phyloP scores from a whole-genome alignment of 1,284 basidiomycete species.

The Boletus smithii region DNA sequence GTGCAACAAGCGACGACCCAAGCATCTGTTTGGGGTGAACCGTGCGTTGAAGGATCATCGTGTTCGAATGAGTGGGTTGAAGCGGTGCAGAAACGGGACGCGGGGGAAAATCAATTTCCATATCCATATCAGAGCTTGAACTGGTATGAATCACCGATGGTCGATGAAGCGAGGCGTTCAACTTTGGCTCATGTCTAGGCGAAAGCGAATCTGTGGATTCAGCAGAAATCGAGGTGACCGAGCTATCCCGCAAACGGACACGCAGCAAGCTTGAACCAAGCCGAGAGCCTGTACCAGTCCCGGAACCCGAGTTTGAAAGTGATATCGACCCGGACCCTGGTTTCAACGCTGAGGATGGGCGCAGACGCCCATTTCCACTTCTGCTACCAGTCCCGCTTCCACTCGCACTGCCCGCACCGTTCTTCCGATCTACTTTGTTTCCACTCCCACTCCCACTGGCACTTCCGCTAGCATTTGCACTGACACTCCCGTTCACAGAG shows the following conservation, averaged over 20 bases:
- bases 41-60: not conserved
- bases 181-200: constrained; percentile 6
- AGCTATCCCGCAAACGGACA: constrained; percentile 26
- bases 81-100: constrained; percentile 23
- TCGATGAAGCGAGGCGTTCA: constrained; percentile 3
- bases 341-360: constrained; percentile 19
- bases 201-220: constrained; percentile 22
- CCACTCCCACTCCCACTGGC: constrained; percentile 6
- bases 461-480: constrained; percentile 12
- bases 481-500: constrained; percentile 16
- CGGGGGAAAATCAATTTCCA: constrained; percentile 23
- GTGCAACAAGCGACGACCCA: constrained; percentile 16
- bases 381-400: constrained; percentile 10
- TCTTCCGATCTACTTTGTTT: constrained; percentile 8
- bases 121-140: constrained; percentile 29
- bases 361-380: constrained; percentile 7
- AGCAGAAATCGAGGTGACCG: constrained; percentile 30
- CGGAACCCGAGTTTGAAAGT: constrained; percentile 25
- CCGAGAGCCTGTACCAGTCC: constrained; percentile 27
- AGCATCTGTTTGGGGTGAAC: constrained; percentile 4
- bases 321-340: constrained; percentile 25
- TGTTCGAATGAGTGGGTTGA: constrained; percentile 6
- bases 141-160: constrained; percentile 6
- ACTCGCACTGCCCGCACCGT: constrained; percentile 13
- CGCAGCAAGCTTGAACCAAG: constrained; percentile 27